Evolutionary conservation across 1,284 basidiomycete species (phyloP), one percentile per base, ranked within the genome.

Genomic region (Puccinia triticina): DNA sequence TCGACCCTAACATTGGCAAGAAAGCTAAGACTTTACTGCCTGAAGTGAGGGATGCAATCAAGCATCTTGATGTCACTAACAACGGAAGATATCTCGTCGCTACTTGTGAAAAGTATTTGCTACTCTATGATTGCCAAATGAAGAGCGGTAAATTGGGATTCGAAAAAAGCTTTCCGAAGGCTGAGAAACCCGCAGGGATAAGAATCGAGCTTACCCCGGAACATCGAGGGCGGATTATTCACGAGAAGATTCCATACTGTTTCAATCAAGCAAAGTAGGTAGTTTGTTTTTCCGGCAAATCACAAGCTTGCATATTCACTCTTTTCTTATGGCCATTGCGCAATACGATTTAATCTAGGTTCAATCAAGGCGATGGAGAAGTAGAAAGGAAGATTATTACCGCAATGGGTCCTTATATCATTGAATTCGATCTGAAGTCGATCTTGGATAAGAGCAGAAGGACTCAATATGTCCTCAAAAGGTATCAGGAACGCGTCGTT

Each of bases 11-110:
- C 4, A 94, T 99, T 84, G 97, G 97, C 71, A 99, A 98, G 91
- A 99, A 95, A 85, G 97, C 97, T 50, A 99, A 91, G 99, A 97
- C 29, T 95, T 95, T n/a, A 89, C 99, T 71, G 95, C 96, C 37
- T 94, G 95, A 48, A 90, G 98, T 40, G 96, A 97, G 40, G 95
- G 98, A 88, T 94, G 96, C 61, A 34, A 98, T 99, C 86, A 88
- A 94, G 75, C 96, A 96, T 46, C 91, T 99, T 73, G 97, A 99
- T 88, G 94, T 95, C 11, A 96, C 96, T 2, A 92, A 94, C 23
- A 92, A 95, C 87, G 97, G 97, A 53, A 92, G 95, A 78, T 99
- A 93, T 90, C 91, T 99, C 82, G 93, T 99, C 46, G 97, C 96
- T 10, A 99, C 97, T 46, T 98, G 95, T 85, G 94, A 93, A 89